A percentile compares a stretch with the other conserved stretches of the same genome.
These are phyloP conservation scores for Pseudocercospora fuligena DNA, from an alignment of 2,329 filamentous ascomycete genomes.

Conservation along the genomic window DNA sequence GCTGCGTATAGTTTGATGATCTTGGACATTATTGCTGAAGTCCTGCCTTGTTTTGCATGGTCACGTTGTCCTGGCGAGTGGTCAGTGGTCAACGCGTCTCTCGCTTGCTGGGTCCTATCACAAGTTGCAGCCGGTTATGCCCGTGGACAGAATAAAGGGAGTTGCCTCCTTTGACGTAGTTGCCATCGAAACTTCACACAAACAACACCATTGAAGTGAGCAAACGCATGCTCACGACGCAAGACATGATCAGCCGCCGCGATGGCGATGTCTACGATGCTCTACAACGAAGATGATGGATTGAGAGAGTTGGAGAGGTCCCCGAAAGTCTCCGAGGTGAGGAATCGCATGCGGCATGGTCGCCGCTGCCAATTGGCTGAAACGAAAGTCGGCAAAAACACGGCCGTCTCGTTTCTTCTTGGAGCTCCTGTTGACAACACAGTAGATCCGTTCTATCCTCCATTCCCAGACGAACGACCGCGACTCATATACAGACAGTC, in stretches of 20 bases:
- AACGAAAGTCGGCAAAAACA: conserved; percentile 5
- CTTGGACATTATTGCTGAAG: too few relatives aligned
- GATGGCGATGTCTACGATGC: conserved; percentile 34
- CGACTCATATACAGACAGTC: not conserved
- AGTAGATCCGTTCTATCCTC: conserved; percentile 21
- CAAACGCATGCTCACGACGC: not conserved
- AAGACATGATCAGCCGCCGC: conserved; percentile 6
- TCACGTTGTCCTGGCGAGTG: not conserved
- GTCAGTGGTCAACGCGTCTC: not conserved
- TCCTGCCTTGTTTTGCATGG: not conserved
- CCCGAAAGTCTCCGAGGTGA: conserved; percentile 1
- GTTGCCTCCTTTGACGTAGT: conserved; percentile 6
- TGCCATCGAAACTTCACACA: not conserved
- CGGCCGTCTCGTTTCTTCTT: not conserved
- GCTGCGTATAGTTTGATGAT: not conserved
- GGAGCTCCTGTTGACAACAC: conserved; percentile 10
- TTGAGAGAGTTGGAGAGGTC: conserved; percentile 16
- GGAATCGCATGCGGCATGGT: conserved; percentile 9
- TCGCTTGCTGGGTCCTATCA: not conserved
- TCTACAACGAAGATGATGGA: conserved; percentile 29
- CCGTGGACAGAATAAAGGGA: not conserved
- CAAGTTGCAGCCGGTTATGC: not conserved
- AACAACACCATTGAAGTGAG: not conserved
- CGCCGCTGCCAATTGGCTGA: conserved; percentile 14
- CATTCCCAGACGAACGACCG: conserved; percentile 11